Conservation (phyloP, 305 asterid genomes). For the Solanum hybrid region DNA sequence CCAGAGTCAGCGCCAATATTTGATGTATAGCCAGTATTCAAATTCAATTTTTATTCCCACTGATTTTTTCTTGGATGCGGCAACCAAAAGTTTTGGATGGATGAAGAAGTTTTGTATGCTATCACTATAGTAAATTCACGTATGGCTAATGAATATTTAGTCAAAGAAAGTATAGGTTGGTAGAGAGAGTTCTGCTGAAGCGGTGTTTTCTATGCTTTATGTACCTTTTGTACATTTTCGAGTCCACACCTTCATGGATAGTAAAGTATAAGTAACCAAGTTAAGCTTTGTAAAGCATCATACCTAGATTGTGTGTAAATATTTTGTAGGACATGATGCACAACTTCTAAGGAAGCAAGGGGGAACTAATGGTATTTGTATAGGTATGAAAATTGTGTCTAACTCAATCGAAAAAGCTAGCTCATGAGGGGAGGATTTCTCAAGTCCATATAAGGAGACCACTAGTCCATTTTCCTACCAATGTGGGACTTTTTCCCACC, state of each 20-base stretch:
- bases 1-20: too few relatives aligned
- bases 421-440: too few relatives aligned
- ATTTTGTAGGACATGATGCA: not conserved
- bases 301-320: not conserved
- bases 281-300: not conserved
- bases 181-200: not conserved
- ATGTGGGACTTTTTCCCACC: too few relatives aligned
- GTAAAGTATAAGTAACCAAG: not conserved
- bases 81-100: not conserved
- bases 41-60: not conserved
- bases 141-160: not conserved
- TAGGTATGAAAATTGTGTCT: too few relatives aligned
- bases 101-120: not conserved
- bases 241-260: not conserved
- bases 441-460: too few relatives aligned
- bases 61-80: not conserved
- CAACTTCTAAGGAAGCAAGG: too few relatives aligned
- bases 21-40: not conserved
- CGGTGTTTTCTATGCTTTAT: not conserved
- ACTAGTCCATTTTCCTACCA: too few relatives aligned
- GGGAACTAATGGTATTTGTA: too few relatives aligned
- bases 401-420: too few relatives aligned
- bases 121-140: not conserved
- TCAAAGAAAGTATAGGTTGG: not conserved
- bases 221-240: not conserved